These are phyloP conservation scores for Trichoderma semiorbis DNA, from an alignment of 2,329 filamentous ascomycete species.

Conservation along the genomic window DNA sequence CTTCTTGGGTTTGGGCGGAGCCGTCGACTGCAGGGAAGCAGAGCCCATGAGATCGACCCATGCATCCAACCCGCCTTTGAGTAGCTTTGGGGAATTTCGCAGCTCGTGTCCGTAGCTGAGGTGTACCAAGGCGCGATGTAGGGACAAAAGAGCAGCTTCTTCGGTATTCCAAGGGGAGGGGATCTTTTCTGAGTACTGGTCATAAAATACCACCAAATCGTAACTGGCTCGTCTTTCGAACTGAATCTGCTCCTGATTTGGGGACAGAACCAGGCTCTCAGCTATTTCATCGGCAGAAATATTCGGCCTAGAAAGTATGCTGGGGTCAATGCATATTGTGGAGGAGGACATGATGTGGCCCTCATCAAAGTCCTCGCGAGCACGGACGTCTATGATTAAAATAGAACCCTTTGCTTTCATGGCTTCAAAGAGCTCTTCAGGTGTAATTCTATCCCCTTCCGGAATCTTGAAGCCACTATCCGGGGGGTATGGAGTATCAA, in stretches of 20 bases:
- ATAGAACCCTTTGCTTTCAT: conserved; percentile 60
- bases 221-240: conserved; percentile 73
- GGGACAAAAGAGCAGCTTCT: conserved; percentile 60
- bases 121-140: conserved; percentile 76
- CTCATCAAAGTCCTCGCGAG: conserved; percentile 75
- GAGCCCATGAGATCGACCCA: conserved; percentile 82
- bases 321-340: conserved; percentile 86
- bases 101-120: conserved; percentile 79
- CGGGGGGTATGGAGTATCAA: conserved; percentile 33
- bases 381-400: conserved; percentile 80
- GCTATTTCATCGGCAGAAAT: conserved; percentile 59
- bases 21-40: conserved; percentile 53
- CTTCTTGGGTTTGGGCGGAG: conserved; percentile 8
- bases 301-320: conserved; percentile 64
- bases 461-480: conserved; percentile 48
- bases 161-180: conserved; percentile 32
- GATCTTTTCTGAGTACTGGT: conserved; percentile 62
- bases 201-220: conserved; percentile 88
- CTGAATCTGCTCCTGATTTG: conserved; percentile 68
- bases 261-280: conserved; percentile 68
- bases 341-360: conserved; percentile 83
- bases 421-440: conserved; percentile 67
- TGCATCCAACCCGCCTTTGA: conserved; percentile 78
- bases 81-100: conserved; percentile 68
- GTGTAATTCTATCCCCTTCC: conserved; percentile 57